Conservation (phyloP, 306 rosid species). For the Quercus wislizeni region DNA sequence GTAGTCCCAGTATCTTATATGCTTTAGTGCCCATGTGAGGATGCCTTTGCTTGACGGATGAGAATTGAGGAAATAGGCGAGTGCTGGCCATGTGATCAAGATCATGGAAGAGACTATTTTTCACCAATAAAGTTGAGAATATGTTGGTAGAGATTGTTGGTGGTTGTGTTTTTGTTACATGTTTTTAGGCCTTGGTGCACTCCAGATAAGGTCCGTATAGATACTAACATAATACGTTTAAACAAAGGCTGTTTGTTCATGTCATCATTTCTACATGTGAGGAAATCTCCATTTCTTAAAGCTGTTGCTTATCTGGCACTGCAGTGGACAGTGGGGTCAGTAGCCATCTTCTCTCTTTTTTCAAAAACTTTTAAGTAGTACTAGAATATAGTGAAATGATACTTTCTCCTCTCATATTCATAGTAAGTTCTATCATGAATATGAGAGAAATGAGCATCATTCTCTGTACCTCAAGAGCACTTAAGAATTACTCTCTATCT, state of each 20-base stretch:
- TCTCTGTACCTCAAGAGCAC: fast-evolving
- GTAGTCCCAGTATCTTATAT: not conserved
- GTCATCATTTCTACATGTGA: constrained; percentile 17
- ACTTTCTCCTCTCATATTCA: no score
- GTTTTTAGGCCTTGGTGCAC: not conserved
- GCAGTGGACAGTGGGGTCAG: no score
- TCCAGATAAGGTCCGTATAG: not conserved
- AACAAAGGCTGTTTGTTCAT: not conserved
- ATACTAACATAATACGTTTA: not conserved
- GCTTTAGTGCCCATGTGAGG: not conserved
- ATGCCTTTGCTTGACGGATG: constrained; percentile 24
- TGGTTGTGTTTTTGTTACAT: not conserved
- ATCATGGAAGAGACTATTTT: not conserved
- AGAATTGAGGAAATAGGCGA: not conserved
- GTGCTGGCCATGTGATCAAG: constrained; percentile 22
- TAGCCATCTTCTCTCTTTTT: not conserved
- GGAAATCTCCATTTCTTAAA: not conserved
- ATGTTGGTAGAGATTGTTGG: not conserved
- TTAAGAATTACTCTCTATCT: no score
- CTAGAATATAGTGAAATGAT: no score
- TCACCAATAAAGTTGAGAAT: not conserved
- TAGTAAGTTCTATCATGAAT: no score
- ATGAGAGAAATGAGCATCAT: no score
- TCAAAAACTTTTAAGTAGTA: no score
- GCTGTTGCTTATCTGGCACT: not conserved